A percentile compares a stretch with the other conserved stretches of the same genome.
Conservation (phyloP, 1,284 basidiomycete genomes). For the Ganoderma meredithae region DNA sequence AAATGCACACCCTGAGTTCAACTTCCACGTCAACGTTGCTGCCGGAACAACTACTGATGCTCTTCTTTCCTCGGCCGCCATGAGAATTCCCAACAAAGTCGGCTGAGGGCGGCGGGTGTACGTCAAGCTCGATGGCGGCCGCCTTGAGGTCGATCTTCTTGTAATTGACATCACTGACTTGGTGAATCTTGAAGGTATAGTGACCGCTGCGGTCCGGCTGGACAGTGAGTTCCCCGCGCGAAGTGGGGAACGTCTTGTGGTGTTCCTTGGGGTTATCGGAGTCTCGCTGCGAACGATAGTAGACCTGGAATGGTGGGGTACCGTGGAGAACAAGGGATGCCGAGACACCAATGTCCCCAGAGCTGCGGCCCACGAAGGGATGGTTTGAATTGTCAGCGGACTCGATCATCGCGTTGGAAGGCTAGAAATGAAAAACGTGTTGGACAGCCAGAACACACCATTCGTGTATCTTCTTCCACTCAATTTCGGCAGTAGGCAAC, state of each 20-base stretch:
- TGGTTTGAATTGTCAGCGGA: constrained; percentile 12
- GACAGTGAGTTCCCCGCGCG: constrained; percentile 85
- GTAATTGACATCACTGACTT: constrained; percentile 89
- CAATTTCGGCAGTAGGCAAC: constrained; percentile 81
- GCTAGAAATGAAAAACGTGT: constrained; percentile 3
- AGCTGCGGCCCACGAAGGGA: constrained; percentile 55
- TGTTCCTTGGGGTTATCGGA: constrained; percentile 65
- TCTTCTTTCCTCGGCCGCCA: constrained; percentile 55
- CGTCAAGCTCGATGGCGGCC: constrained; percentile 81
- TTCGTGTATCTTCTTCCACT: constrained; percentile 92
- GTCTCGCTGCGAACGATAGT: constrained; percentile 81
- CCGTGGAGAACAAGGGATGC: constrained; percentile 90
- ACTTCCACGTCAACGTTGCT: constrained; percentile 78
- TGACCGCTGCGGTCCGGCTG: constrained; percentile 91
- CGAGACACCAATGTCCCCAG: constrained; percentile 92
- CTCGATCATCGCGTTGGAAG: background rate
- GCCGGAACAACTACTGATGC: constrained; percentile 79
- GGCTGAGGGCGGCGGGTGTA: constrained; percentile 88
- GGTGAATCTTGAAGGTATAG: constrained; percentile 86
- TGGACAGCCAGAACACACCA: constrained; percentile 57
- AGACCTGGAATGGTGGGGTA: constrained; percentile 87
- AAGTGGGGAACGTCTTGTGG: constrained; percentile 69
- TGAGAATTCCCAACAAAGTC: constrained; percentile 64
- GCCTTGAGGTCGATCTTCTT: constrained; percentile 74
- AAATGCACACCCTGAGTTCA: constrained; percentile 68